Evolutionary conservation across 352 stramenopile species (phyloP).

Genomic region (Phytopythium chamaehyphon): DNA sequence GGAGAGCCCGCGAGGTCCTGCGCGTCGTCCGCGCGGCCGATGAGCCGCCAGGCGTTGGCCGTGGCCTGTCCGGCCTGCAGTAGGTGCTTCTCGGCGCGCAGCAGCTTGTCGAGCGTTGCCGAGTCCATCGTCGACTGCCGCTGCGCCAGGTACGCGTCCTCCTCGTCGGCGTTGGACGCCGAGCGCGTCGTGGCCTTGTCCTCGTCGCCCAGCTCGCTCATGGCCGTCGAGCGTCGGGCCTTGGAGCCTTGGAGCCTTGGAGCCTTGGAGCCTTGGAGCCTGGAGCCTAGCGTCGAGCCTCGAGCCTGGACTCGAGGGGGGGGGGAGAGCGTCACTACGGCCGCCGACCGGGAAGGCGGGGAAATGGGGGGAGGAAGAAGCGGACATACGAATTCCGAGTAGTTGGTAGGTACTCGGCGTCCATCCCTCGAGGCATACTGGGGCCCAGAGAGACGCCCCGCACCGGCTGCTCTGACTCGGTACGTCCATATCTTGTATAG

Average conservation of each 20-base stretch:
- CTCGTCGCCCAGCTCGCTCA: conserved; percentile 1
- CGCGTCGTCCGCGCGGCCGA: conserved; percentile 37
- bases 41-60: conserved; percentile 79
- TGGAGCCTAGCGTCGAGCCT: background rate
- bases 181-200: background rate
- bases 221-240: conserved; percentile 1
- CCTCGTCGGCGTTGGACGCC: conserved; percentile 11
- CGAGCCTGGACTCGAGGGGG: background rate
- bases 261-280: background rate
- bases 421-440: too few relatives aligned
- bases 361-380: too few relatives aligned
- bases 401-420: too few relatives aligned
- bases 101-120: conserved; percentile 73
- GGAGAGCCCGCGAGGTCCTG: too few relatives aligned
- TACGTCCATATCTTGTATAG: too few relatives aligned
- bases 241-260: too few relatives aligned
- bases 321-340: background rate
- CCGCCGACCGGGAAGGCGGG: background rate
- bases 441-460: too few relatives aligned
- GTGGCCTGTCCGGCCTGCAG: conserved; percentile 79
- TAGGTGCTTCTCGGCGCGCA: conserved; percentile 78
- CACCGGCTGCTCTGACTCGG: too few relatives aligned
- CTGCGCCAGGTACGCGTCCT: conserved; percentile 57
- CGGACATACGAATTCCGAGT: too few relatives aligned
- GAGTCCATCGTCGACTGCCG: conserved; percentile 80